Percentiles rank a stretch among this genome's conserved stretches.
phyloP scores from a whole-genome alignment of 75 land plant genomes.

The Cupressus sempervirens region DNA sequence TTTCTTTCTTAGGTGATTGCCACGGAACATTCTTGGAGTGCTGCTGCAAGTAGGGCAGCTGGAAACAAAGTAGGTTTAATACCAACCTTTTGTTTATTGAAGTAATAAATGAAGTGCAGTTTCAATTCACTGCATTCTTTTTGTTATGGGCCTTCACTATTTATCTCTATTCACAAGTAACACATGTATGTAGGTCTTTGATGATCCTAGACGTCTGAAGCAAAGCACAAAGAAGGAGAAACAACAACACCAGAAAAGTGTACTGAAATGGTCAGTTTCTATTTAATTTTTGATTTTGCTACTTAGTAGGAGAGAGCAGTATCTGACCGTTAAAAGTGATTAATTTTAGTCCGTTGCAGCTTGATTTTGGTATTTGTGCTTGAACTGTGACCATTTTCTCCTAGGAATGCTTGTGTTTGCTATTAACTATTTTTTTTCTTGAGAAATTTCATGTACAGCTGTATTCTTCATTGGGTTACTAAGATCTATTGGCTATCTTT shows the following conservation, averaged over 20 bases:
- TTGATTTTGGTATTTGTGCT: not conserved
- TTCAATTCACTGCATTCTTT: not conserved
- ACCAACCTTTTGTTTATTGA: not conserved
- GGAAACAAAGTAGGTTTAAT: slow-evolving; percentile 58
- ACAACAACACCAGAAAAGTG: slow-evolving; percentile 62
- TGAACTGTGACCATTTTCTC: not conserved
- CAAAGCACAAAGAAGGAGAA: slow-evolving; percentile 79
- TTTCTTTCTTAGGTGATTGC: slow-evolving; percentile 21
- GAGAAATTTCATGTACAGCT: not conserved
- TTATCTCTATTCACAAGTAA: not conserved
- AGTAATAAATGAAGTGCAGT: not conserved
- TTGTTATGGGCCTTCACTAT: not conserved
- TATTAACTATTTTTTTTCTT: not conserved
- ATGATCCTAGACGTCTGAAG: slow-evolving; percentile 72
- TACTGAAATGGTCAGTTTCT: slow-evolving; percentile 70
- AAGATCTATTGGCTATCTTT: slow-evolving; percentile 1
- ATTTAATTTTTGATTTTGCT: not conserved
- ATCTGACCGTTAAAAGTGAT: not conserved
- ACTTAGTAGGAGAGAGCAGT: not conserved
- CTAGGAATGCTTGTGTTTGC: not conserved
- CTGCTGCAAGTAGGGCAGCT: slow-evolving; percentile 71
- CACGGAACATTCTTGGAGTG: slow-evolving; percentile 78
- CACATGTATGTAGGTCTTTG: slow-evolving; percentile 51
- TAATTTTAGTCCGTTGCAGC: not conserved
- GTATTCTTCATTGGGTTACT: not conserved